phyloP scores from a whole-genome alignment of 495 filamentous ascomycete species.

The Aspergillus incahuasiensis region DNA sequence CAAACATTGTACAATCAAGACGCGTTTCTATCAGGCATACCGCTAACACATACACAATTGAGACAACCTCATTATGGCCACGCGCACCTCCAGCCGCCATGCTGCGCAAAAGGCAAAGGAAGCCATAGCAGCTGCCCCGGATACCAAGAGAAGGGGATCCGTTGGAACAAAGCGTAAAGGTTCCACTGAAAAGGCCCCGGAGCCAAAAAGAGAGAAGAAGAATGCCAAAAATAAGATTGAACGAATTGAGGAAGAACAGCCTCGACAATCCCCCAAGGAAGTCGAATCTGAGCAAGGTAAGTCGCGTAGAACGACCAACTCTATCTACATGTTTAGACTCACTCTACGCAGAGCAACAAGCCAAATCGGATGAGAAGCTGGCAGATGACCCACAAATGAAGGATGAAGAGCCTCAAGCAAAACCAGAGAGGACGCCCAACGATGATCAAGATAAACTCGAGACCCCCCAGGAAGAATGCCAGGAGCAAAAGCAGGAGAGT shows the following conservation, averaged over 20 bases:
- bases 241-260: neutral
- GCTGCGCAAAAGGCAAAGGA: slow-evolving; percentile 45
- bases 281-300: slow-evolving; percentile 3
- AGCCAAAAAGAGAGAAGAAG: slow-evolving; percentile 34
- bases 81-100: slow-evolving; percentile 39
- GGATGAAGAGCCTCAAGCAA: slow-evolving; percentile 33
- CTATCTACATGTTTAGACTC: neutral
- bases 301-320: neutral
- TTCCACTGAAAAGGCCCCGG: slow-evolving; percentile 18
- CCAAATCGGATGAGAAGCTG: slow-evolving; percentile 1
- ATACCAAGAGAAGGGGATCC: slow-evolving; percentile 20
- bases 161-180: slow-evolving; percentile 36
- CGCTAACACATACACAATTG: neutral
- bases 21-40: neutral
- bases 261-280: neutral
- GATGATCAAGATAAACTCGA: neutral
- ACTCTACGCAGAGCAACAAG: neutral
- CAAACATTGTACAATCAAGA: neutral
- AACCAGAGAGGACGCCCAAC: slow-evolving; percentile 12
- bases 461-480: neutral
- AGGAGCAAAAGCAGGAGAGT: no score
- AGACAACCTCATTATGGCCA: slow-evolving; percentile 22
- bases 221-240: slow-evolving; percentile 9
- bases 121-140: slow-evolving; percentile 30
- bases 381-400: slow-evolving; percentile 26